Conservation (phyloP, 441 rosid genomes). For the Arabidopsis lyrata region DNA sequence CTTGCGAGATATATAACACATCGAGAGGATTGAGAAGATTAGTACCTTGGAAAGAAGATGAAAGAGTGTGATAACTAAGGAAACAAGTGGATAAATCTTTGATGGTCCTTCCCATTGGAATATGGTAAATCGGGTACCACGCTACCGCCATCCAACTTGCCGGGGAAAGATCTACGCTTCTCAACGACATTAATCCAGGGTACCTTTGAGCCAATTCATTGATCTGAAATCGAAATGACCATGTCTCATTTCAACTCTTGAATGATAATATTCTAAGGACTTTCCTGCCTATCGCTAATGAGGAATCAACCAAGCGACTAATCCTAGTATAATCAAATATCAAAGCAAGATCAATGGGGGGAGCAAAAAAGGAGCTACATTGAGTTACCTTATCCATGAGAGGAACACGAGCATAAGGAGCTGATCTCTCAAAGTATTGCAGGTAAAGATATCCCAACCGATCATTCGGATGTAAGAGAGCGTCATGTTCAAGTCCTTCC, state of each 20-base stretch:
- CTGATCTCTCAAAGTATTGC: constrained; percentile 85
- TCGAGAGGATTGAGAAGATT: neutral
- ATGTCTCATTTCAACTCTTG: constrained; percentile 8
- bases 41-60: constrained; percentile 93
- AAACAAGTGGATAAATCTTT: constrained; percentile 94
- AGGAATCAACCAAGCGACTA: neutral
- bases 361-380: neutral
- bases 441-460: constrained; percentile 80
- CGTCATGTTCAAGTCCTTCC: constrained; percentile 80
- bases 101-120: constrained; percentile 97
- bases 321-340: neutral
- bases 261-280: neutral
- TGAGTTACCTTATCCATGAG: constrained; percentile 91
- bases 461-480: constrained; percentile 65
- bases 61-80: constrained; percentile 93
- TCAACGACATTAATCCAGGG: constrained; percentile 83
- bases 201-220: constrained; percentile 68
- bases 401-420: constrained; percentile 95
- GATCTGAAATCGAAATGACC: constrained; percentile 61
- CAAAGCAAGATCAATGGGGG: neutral
- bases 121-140: constrained; percentile 98
- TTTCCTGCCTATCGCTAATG: neutral
- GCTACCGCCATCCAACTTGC: constrained; percentile 99
- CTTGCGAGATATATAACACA: neutral
- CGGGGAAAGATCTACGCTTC: constrained; percentile 98